Base-by-base conservation (phyloP, 1,139 yeast species). In the Suhomyces chickasaworum region DNA sequence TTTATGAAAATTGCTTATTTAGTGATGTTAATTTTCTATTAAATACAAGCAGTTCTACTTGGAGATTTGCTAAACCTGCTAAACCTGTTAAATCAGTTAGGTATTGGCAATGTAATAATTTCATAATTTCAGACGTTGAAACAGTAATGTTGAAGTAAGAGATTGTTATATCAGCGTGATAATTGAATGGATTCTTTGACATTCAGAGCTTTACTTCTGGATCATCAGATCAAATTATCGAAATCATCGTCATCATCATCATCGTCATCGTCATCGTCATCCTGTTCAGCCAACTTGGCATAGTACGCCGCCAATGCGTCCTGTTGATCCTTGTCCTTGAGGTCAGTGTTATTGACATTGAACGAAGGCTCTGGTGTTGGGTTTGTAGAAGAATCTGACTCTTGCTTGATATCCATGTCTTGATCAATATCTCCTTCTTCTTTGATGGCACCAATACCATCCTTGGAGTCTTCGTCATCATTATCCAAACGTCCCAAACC, bases 241-340 rank as follows among this genome's bases (percentile, higher is more conserved):
- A 71, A 77, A 15, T 69, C 75, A 13, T 74, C 80, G 21, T 80
- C 84, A 13, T 80, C 86, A 3, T 81, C 86, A 2, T 81, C 86
- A 7, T 78, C 86, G 1, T 80, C 86, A 30, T 70, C 86, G 42
- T 81, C 86, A 47, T 75, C 78, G 3, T 76, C 83, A 59, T 84
- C 86, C 51, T 80, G 71, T 50, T 80, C 80, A 18, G 84, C 87
- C 62, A 85, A 75, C 55, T 83, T 83, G 5, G 86, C 89, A 62
- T 86, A 88, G 62, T 85, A 87, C 0, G 89, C 89, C 1, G 90
- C 88, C 67, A 87, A 75, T 1, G 89, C 90, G 57, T 84, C 89
- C 59, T 85, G 86, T 13, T 85, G 87, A 58, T 83, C 89, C 54
- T 75, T 77, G 49, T 81, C 85, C 53, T 75, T 75, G 50, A 75